phyloP scores from a whole-genome alignment of 148 eudicot genomes.

The Fagopyrum esculentum region DNA sequence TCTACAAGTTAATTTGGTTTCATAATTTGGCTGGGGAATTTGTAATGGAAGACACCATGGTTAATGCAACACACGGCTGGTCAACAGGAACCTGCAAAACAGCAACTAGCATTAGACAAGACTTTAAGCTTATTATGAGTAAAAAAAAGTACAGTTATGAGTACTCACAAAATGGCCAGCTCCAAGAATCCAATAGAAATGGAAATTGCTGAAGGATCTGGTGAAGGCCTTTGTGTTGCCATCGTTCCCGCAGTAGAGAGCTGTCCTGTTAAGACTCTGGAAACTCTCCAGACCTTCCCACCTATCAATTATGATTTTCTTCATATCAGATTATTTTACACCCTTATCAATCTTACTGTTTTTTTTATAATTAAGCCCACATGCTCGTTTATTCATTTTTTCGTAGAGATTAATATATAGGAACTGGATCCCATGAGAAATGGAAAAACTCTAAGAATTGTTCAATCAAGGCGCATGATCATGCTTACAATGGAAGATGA shows the following conservation, averaged over 20 bases:
- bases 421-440: too few species aligned
- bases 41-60: slow-evolving; percentile 53
- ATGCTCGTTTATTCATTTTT: too few species aligned
- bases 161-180: slow-evolving; percentile 92
- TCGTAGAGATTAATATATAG: too few species aligned
- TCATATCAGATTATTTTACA: too few species aligned
- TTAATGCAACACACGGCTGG: slow-evolving; percentile 71
- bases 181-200: slow-evolving; percentile 93
- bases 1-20: background rate
- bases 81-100: slow-evolving; percentile 66
- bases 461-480: too few species aligned
- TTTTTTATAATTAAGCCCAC: too few species aligned
- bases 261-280: slow-evolving; percentile 39
- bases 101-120: background rate
- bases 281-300: slow-evolving; percentile 81
- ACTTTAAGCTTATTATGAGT: background rate
- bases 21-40: slow-evolving; percentile 38
- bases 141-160: background rate
- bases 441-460: too few species aligned
- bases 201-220: slow-evolving; percentile 61
- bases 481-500: too few species aligned
- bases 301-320: slow-evolving; percentile 19
- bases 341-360: too few species aligned
- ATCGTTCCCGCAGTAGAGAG: slow-evolving; percentile 46
- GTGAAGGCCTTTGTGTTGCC: slow-evolving; percentile 50